Evolutionary conservation across 495 filamentous ascomycete genomes (phyloP).

Genomic region (Xylaria castorea): DNA sequence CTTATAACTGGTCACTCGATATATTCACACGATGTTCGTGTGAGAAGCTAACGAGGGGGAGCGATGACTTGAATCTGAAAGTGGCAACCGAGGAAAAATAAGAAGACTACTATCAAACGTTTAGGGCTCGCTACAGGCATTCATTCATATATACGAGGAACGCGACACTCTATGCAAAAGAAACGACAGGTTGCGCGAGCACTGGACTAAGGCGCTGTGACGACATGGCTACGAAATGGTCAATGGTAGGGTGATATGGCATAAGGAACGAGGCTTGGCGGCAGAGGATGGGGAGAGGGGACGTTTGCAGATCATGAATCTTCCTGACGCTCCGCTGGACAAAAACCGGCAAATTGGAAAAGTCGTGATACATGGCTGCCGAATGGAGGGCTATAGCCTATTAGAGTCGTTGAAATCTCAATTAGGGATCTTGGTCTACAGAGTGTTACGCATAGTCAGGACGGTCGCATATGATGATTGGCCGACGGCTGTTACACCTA

Average conservation of each 20-base stretch:
- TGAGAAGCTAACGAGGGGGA: neutral
- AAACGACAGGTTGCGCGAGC: neutral
- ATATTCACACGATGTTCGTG: neutral
- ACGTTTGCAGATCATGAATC: slow-evolving; percentile 16
- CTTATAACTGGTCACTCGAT: neutral
- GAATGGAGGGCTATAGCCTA: slow-evolving; percentile 3
- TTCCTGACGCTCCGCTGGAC: neutral
- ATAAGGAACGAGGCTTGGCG: neutral
- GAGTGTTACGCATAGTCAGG: neutral
- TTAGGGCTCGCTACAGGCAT: neutral
- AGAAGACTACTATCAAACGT: neutral
- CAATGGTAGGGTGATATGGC: neutral
- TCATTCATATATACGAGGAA: slow-evolving; percentile 12
- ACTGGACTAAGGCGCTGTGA: slow-evolving; percentile 17
- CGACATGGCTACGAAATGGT: slow-evolving; percentile 20
- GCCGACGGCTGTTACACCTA: neutral
- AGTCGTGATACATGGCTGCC: slow-evolving; percentile 12
- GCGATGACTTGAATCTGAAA: too few relatives aligned
- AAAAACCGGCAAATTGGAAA: neutral
- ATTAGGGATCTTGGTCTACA: neutral
- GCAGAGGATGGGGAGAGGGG: neutral
- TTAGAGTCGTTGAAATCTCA: too few relatives aligned
- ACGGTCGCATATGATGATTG: slow-evolving; percentile 12
- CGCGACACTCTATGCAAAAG: neutral
- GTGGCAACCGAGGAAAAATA: neutral